These are phyloP conservation scores for Globisporangium nunn DNA, from an alignment of 352 stramenopile species.

Conservation along the genomic window DNA sequence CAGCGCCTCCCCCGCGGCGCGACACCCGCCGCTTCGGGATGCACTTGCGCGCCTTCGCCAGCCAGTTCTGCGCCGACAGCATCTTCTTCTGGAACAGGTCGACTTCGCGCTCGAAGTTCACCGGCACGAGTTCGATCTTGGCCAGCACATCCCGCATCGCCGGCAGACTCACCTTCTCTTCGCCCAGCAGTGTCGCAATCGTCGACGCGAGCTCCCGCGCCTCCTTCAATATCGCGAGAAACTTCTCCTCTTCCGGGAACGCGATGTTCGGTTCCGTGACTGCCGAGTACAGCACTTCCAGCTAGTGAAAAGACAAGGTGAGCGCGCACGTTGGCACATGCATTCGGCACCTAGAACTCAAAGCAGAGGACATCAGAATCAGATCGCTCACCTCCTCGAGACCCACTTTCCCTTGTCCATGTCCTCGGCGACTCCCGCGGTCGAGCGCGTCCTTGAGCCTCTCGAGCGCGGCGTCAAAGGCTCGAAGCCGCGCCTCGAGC, in stretches of 20 bases:
- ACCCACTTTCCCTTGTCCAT: constrained; percentile 53
- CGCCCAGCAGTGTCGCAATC: constrained; percentile 56
- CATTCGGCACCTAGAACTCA: no score
- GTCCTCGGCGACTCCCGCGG: constrained; percentile 49
- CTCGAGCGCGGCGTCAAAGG: constrained; percentile 54
- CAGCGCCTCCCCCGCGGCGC: constrained; percentile 21
- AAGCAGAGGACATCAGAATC: no score
- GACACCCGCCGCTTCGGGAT: constrained; percentile 73
- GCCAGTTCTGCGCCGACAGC: constrained; percentile 75
- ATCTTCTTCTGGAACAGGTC: constrained; percentile 82
- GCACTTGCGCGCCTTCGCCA: constrained; percentile 81
- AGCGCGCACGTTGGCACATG: neutral
- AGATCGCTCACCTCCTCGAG: constrained; percentile 33
- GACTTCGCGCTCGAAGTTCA: constrained; percentile 79
- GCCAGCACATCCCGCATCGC: constrained; percentile 75
- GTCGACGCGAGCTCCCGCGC: constrained; percentile 49
- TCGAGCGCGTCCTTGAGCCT: constrained; percentile 64
- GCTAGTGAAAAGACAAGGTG: constrained; percentile 9
- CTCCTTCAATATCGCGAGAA: constrained; percentile 47
- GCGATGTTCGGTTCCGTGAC: constrained; percentile 35
- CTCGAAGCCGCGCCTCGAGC: constrained; percentile 29
- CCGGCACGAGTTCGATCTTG: constrained; percentile 78
- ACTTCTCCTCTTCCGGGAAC: constrained; percentile 53
- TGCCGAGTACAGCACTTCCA: constrained; percentile 39
- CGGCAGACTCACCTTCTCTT: constrained; percentile 80